Base-by-base conservation (phyloP, 257 asterid genomes). In the Nicotiana sylvestris region DNA sequence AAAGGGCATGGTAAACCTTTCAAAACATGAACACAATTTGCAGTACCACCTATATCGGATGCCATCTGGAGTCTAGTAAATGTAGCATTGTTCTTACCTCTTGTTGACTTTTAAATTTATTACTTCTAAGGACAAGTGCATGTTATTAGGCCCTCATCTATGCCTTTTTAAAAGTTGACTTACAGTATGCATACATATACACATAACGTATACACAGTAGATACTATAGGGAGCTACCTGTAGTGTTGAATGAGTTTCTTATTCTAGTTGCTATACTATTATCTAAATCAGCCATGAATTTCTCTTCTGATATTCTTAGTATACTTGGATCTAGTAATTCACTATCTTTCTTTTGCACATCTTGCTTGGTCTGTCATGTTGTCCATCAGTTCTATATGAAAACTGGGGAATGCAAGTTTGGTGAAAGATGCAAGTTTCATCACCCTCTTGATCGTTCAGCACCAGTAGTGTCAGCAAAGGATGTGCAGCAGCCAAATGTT, bases 401-500 rank as follows among this genome's bases (percentile, higher is more conserved):
- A 91, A 93, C 95, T 56, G 99, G 99, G 85, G 89, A 85, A 55
- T 95, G 99, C 92, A 95, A 92, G 90, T 93, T 88, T 86, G 98
- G 92, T 30, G 89, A 86, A 37, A 93, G 49, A 90, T 95, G 99
- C 93, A 93, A 51, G 90, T 95, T 88, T 90, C 97, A 95, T 88
- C 99, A 95, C 86, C 99, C 99, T 65, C 61, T 92, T 66, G 97
- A 95, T 83, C 93, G 94, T 67, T 82, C 95, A 65, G 88, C 90
- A 58, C 86, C 92, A 51, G 62, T 70, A 32, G 81, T 86, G 76
- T 82, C 89, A 53, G 84, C 82, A 56, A 62, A 57, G 79, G 96
- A 91, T 77, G 84, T 86, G 72, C 85, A 85, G 78, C 91, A 86
- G 87, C 87, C 86, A 85, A 89, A 86, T 84, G 93, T 93, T 88